Conservation (phyloP, 352 stramenopile species). For the Globisporangium middletonii region DNA sequence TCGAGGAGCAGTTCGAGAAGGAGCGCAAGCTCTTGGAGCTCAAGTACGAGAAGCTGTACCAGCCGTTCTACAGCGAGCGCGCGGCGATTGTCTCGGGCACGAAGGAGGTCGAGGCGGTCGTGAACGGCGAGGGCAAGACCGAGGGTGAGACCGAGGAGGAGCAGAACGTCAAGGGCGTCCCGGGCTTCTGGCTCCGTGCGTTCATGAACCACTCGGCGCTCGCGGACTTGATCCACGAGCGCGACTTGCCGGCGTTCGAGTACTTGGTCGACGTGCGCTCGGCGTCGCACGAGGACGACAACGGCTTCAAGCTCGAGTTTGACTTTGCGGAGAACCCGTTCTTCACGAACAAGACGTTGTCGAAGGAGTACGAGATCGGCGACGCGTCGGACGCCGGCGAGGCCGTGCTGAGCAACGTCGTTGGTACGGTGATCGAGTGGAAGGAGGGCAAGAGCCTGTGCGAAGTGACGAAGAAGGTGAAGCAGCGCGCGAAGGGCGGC, state of each 20-base stretch:
- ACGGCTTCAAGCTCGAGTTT: conserved; percentile 84
- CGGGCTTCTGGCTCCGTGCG: conserved; percentile 81
- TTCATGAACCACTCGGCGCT: conserved; percentile 84
- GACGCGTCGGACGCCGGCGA: conserved; percentile 77
- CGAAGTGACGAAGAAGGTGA: conserved; percentile 85
- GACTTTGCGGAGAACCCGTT: conserved; percentile 75
- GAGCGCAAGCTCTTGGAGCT: conserved; percentile 77
- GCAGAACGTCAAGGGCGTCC: conserved; percentile 65
- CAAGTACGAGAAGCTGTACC: conserved; percentile 87
- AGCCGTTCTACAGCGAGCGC: conserved; percentile 73
- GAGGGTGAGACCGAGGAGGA: conserved; percentile 29
- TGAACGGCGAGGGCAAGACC: conserved; percentile 28
- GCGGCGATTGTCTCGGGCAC: conserved; percentile 67
- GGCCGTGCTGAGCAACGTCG: conserved; percentile 73
- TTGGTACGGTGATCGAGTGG: conserved; percentile 72
- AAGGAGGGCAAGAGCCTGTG: conserved; percentile 81
- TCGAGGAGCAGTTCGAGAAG: conserved; percentile 84
- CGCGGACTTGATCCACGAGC: conserved; percentile 75
- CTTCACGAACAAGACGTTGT: conserved; percentile 72
- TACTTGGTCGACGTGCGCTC: conserved; percentile 73
- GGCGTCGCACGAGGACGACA: conserved; percentile 72
- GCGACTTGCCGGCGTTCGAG: conserved; percentile 73
- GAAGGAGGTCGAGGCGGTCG: conserved; percentile 67
- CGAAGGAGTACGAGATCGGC: conserved; percentile 84
- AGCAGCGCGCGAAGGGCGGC: conserved; percentile 76